Conservation (phyloP, 1,284 basidiomycete species). For the Albatrellus sp. region DNA sequence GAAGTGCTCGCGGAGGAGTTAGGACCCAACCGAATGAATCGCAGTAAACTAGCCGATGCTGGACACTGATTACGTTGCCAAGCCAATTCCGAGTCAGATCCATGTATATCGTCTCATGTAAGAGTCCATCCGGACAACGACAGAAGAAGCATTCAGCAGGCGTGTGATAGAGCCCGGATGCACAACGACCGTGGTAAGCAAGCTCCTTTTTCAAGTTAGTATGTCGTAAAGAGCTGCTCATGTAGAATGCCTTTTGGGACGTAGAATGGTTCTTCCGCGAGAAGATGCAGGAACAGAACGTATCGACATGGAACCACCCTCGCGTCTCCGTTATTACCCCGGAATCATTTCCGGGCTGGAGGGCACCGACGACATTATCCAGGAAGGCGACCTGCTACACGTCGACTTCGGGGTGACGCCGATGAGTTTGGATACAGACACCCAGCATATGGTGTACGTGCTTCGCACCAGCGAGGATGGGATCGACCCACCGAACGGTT, state of each 20-base stretch:
- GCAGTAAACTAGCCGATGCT: conserved; percentile 32
- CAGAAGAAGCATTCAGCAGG: conserved; percentile 39
- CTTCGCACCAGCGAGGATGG: conserved; percentile 29
- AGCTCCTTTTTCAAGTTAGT: not conserved
- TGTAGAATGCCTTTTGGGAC: conserved; percentile 20
- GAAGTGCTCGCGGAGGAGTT: conserved; percentile 25
- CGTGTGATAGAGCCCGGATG: not conserved
- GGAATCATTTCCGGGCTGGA: conserved; percentile 32
- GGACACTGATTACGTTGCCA: conserved; percentile 36
- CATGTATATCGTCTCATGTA: conserved; percentile 31
- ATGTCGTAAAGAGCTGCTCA: not conserved
- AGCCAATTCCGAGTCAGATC: conserved; percentile 28
- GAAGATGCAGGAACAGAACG: conserved; percentile 34
- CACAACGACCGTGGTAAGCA: conserved; percentile 31
- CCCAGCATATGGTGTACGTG: conserved; percentile 44
- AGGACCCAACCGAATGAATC: conserved; percentile 26
- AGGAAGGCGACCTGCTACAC: conserved; percentile 37
- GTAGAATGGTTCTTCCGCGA: conserved; percentile 44
- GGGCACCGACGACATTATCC: conserved; percentile 27
- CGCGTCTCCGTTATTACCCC: conserved; percentile 33
- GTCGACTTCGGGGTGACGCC: conserved; percentile 43
- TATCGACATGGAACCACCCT: conserved; percentile 42
- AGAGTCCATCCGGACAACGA: conserved; percentile 39
- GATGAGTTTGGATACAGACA: conserved; percentile 43
- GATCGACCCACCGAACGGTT: conserved; percentile 26